Conservation (phyloP, 2,329 filamentous ascomycete genomes). For the Ceratocystis ficicola region DNA sequence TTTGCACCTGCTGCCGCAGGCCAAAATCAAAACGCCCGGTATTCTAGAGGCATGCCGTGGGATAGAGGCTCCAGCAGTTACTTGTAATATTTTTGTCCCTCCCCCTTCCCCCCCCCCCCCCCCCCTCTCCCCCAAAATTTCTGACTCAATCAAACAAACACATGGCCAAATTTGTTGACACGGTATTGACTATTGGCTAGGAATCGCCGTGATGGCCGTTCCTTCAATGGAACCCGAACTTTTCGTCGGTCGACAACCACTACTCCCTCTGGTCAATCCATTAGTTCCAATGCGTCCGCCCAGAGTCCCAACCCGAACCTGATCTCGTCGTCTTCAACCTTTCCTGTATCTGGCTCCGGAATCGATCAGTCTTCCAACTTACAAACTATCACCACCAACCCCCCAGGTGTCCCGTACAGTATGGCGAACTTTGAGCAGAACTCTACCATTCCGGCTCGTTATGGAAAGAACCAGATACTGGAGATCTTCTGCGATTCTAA, state of each 20-base stretch:
- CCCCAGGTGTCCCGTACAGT: slow-evolving; percentile 6
- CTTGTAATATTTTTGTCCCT: too few relatives aligned
- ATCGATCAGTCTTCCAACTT: slow-evolving; percentile 24
- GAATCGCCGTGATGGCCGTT: slow-evolving; percentile 46
- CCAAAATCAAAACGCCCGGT: too few relatives aligned
- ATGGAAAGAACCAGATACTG: slow-evolving; percentile 68
- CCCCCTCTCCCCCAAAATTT: background rate
- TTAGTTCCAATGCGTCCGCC: slow-evolving; percentile 31
- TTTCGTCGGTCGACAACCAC: slow-evolving; percentile 53
- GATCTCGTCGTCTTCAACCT: slow-evolving; percentile 29
- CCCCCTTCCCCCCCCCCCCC: background rate
- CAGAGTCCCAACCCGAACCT: slow-evolving; percentile 27
- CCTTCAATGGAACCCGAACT: slow-evolving; percentile 51
- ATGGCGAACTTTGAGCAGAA: slow-evolving; percentile 7
- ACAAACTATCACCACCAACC: background rate
- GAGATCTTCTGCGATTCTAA: slow-evolving; percentile 47
- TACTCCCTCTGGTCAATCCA: slow-evolving; percentile 36
- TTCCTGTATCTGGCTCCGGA: slow-evolving; percentile 31
- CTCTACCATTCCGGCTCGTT: slow-evolving; percentile 42
- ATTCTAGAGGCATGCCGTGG: too few relatives aligned
- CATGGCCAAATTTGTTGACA: background rate
- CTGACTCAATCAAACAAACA: slow-evolving; percentile 5
- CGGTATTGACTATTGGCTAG: slow-evolving; percentile 29
- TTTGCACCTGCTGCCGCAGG: too few relatives aligned
- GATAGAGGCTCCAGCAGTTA: too few relatives aligned